These are phyloP conservation scores for Chlorella sp. DNA, from an alignment of 139 green algal genomes.

Conservation along the genomic window DNA sequence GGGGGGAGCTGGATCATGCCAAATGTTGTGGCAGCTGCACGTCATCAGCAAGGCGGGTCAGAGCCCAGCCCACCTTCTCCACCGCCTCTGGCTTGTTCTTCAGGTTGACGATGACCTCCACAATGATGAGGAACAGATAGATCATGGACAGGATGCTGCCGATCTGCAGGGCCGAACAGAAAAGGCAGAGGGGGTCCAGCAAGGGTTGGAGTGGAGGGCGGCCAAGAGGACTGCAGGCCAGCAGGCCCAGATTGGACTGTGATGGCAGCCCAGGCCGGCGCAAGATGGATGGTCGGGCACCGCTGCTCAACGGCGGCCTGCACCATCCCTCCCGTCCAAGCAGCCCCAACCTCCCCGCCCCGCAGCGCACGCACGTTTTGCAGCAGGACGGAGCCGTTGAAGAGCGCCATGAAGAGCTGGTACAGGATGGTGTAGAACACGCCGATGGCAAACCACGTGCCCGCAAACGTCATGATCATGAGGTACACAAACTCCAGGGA, in stretches of 20 bases:
- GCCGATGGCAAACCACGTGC: conserved; percentile 44
- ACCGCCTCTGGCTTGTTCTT: conserved; percentile 47
- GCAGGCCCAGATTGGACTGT: too few species aligned
- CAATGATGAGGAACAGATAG: conserved; percentile 53
- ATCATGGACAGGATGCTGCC: conserved; percentile 40
- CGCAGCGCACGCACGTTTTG: conserved; percentile 8
- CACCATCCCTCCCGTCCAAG: background rate
- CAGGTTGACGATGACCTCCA: conserved; percentile 42
- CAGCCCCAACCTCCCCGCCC: too few species aligned
- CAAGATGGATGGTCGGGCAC: too few species aligned
- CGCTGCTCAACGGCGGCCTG: too few species aligned
- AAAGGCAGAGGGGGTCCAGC: background rate
- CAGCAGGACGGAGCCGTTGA: conserved; percentile 11
- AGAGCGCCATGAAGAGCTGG: conserved; percentile 37
- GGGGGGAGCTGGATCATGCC: too few species aligned
- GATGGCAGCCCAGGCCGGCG: too few species aligned
- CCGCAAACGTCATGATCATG: conserved; percentile 32
- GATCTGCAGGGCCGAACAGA: conserved; percentile 20
- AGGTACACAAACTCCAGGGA: conserved; percentile 45
- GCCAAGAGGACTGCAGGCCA: too few species aligned
- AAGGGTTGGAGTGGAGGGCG: too few species aligned
- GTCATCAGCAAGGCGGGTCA: too few species aligned
- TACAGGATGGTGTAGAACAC: conserved; percentile 55
- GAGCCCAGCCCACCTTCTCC: conserved; percentile 35
- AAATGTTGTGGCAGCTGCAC: too few species aligned